Base-by-base conservation (phyloP, 768 basidiomycete species). In the Leccinellum rugosiceps region DNA sequence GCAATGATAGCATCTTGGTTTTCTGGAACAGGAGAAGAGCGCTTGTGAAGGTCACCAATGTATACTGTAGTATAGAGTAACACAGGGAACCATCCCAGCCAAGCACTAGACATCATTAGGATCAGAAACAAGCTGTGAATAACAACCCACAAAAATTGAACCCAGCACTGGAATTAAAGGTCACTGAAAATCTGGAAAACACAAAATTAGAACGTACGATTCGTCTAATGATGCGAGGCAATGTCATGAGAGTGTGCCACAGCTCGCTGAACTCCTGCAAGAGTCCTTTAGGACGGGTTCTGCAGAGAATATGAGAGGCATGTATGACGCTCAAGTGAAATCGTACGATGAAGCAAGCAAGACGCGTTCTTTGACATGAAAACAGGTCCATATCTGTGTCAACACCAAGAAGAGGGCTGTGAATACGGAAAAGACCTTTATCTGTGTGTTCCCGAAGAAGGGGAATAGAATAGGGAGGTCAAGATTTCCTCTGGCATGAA, bases 21-120 rank as follows among this genome's bases (percentile, higher is more conserved):
- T 57, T 65, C 66, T 44, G 58, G 70, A 26, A 63, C 58, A 34
- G 67, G 72, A 13, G 75, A 78, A 9, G 77, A 63, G 3, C 74
- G 77, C 59, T 85, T 89, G 77, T 97, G 85, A 11, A 96, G 79
- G 63, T 96, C 95, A 11, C 91, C 90, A 53, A 97, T 80, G 73
- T 94, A 98, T 25, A 92, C 76, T 1, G 90, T 88, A 3, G 86
- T 88, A 75, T 93, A 95, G 73, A 95, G 94, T 1, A 96, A 78
- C 25, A 94, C 75, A 0, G 95, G 94, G 66, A 96, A 97, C 96
- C 96, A 98, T 8, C 84, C 90, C 58, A 94, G 78, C 86, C 86
- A 95, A 13, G 85, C 81, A 58, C 91, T 92, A 55, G 11, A 15
- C 17, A 46, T n/a, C 5, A 21, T 65, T 17, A 61, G 32, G 21